Conservation (phyloP, 345 rosid genomes). For the Moricandia moricandioides region DNA sequence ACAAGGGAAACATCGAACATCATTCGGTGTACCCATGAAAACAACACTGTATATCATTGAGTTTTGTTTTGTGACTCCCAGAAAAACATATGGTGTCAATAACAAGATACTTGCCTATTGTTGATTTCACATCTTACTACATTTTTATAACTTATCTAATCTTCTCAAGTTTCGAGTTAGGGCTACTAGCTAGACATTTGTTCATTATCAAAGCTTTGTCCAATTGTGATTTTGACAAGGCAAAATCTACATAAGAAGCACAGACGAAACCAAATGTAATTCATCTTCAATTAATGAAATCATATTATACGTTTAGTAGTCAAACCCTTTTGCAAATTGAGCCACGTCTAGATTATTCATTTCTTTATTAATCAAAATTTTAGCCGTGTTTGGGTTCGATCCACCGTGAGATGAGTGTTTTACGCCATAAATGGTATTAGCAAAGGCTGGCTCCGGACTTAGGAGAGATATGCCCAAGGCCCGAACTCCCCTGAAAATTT, state of each 20-base stretch:
- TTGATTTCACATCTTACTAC: neutral
- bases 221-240: neutral
- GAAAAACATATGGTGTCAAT: constrained; percentile 21
- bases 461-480: no score
- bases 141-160: neutral
- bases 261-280: neutral
- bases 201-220: neutral
- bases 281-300: no score
- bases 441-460: no score
- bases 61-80: constrained; percentile 28
- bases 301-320: neutral
- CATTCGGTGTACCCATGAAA: constrained; percentile 35
- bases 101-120: constrained; percentile 13
- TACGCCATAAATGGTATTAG: no score
- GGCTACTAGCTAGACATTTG: neutral
- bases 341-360: neutral
- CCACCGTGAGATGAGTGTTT: no score
- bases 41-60: constrained; percentile 34
- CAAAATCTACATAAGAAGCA: neutral
- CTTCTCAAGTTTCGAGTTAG: neutral
- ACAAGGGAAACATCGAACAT: constrained; percentile 38
- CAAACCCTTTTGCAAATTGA: neutral
- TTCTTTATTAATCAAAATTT: neutral
- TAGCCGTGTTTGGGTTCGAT: no score
- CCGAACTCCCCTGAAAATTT: no score